A percentile compares a stretch with the other conserved stretches of the same genome.
Conservation (phyloP, 164 flowering plant genomes). For the Buxus sempervirens region DNA sequence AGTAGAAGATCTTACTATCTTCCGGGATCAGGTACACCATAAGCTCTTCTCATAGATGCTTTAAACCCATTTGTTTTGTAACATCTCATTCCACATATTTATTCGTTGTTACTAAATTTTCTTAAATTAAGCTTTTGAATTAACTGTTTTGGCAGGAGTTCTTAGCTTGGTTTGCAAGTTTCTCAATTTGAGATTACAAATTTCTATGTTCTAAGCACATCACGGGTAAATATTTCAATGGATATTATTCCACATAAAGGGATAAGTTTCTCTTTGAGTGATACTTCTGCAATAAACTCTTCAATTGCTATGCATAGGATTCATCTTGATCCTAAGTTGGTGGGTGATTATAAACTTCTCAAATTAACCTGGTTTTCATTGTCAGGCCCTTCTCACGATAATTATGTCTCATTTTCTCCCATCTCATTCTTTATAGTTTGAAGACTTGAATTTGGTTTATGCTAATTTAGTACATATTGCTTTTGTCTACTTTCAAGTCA, state of each 20-base stretch:
- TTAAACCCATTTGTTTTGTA: too few relatives aligned
- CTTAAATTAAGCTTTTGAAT: too few relatives aligned
- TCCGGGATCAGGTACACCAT: too few relatives aligned
- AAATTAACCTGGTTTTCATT: constrained; percentile 84
- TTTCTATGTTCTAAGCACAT: constrained; percentile 48
- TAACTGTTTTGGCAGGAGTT: constrained; percentile 50
- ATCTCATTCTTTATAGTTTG: background rate
- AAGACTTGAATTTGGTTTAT: background rate
- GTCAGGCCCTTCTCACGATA: constrained; percentile 66
- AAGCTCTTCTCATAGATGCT: too few relatives aligned
- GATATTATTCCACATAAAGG: constrained; percentile 67
- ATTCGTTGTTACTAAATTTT: too few relatives aligned
- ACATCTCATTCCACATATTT: too few relatives aligned
- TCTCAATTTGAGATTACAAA: constrained; percentile 62
- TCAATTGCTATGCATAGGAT: constrained; percentile 46
- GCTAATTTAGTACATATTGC: background rate
- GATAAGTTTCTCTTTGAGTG: constrained; percentile 51
- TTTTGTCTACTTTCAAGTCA: background rate
- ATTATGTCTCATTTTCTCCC: constrained; percentile 13
- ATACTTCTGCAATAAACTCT: constrained; percentile 49
- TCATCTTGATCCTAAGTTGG: constrained; percentile 46
- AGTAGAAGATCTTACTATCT: too few relatives aligned
- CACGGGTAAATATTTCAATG: constrained; percentile 63
- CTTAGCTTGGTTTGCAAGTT: constrained; percentile 43
- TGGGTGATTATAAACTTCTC: constrained; percentile 84